Conservation (phyloP, 1,284 basidiomycete species). For the Hypsizygus ulmarius region DNA sequence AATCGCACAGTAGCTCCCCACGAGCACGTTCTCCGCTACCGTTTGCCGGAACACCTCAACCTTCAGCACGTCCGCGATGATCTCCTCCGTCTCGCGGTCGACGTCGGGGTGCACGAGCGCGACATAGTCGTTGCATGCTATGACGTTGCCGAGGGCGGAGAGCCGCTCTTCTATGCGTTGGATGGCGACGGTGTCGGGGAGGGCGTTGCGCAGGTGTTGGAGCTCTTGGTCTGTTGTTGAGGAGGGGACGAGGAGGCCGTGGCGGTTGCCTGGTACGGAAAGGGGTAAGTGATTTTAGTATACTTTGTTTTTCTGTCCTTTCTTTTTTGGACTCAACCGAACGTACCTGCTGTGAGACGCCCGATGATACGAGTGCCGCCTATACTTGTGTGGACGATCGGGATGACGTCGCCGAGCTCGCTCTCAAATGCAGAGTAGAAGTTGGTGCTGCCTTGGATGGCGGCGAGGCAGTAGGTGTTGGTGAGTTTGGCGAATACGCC, state of each 20-base stretch:
- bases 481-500: conserved; percentile 95
- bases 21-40: conserved; percentile 94
- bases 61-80: conserved; percentile 98
- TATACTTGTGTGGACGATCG: conserved; percentile 96
- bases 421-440: conserved; percentile 98
- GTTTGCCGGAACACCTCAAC: conserved; percentile 99
- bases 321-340: background rate
- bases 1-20: conserved; percentile 93
- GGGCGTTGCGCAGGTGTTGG: conserved; percentile 95
- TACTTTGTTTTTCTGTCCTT: background rate
- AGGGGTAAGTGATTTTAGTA: too few relatives aligned
- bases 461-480: conserved; percentile 92
- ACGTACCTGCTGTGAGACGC: conserved; percentile 83
- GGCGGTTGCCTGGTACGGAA: conserved; percentile 91
- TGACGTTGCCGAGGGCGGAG: conserved; percentile 96
- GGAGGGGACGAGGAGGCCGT: conserved; percentile 93
- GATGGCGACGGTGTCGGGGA: conserved; percentile 89
- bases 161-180: conserved; percentile 97
- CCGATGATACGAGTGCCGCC: conserved; percentile 95
- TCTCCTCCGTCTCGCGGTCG: conserved; percentile 98
- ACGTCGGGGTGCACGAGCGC: conserved; percentile 97
- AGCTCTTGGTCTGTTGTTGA: conserved; percentile 98
- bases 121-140: conserved; percentile 98
- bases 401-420: conserved; percentile 91
- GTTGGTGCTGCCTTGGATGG: conserved; percentile 94